Evolutionary conservation across 495 filamentous ascomycete species (phyloP), one percentile per base, ranked within the genome.

Genomic region (Xylaria castorea): DNA sequence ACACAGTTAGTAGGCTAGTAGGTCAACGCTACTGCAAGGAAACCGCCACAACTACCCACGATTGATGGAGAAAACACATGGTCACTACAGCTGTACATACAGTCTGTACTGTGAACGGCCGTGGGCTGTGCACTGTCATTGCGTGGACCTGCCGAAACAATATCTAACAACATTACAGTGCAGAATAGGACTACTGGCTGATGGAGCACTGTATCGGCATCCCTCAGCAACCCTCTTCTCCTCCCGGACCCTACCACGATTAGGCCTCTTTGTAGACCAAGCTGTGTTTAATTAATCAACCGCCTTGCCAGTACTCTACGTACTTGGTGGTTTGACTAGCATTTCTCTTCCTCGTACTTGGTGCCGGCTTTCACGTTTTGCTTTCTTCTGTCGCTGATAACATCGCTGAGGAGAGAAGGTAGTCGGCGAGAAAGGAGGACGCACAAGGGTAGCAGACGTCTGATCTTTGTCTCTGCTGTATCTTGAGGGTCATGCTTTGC

Each of bases 21-120:
- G n/a, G n/a, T n/a, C n/a, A 51, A 27, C 20, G 32, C 58, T 61
- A 61, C 58, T 61, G 58, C 58, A 61, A 38, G 58, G 58, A 61
- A 61, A 61, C 55, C 46, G 46, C 20, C n/a, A 7, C 30, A 14
- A 32, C 27, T 57, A 27, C 53, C 53, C 32, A 60, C n/a, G 55
- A 38, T 40, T 38, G 58, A 61, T 22, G 58, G 58, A 60, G 57
- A 38, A 61, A 38, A 18, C 58, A 36, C 34, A 61, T 36, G 25
- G 30, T 20, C 27, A 27, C n/a, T 14, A 53, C 50, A 12, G 53
- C 34, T 61, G 18, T 38, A 36, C 51, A 30, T 27, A 25, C 25
- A 57, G 55, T n/a, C 30, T 60, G 55, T 4, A 60, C 32, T 60
- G 58, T 61, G 58, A 57, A 8, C 4, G 27, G 12, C 18, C 9